A percentile compares a stretch with the other conserved stretches of the same genome.
phyloP scores from a whole-genome alignment of 2,329 filamentous ascomycete genomes.

The Alternaria alternata region DNA sequence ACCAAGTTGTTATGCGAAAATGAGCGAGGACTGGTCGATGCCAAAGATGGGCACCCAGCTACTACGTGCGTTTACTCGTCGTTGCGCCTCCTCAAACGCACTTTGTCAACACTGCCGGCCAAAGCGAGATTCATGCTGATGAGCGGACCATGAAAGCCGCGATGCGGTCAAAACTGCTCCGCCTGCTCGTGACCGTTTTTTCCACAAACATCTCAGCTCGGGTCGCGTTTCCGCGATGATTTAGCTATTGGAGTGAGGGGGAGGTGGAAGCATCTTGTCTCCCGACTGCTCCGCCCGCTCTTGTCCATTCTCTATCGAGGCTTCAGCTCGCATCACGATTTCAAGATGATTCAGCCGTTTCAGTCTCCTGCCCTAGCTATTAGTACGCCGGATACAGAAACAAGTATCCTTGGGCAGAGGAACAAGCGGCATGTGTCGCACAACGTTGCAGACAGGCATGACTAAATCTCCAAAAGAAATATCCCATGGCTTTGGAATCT shows the following conservation, averaged over 20 bases:
- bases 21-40: no score
- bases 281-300: constrained; percentile 8
- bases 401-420: constrained; percentile 17
- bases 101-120: background rate
- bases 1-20: no score
- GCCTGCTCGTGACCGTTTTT: no score
- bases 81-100: background rate
- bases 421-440: constrained; percentile 3
- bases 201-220: background rate
- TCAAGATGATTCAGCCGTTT: constrained; percentile 28
- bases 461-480: constrained; percentile 6
- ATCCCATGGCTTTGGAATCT: constrained; percentile 2
- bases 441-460: constrained; percentile 1
- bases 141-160: background rate
- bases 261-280: no score
- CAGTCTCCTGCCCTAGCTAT: constrained; percentile 6
- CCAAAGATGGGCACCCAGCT: background rate
- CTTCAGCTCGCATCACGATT: constrained; percentile 17
- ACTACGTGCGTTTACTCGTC: background rate
- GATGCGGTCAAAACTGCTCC: constrained; percentile 1
- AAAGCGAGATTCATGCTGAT: background rate
- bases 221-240: background rate
- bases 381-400: constrained; percentile 26
- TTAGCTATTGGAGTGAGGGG: background rate
- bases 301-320: constrained; percentile 18